Evolutionary conservation across 352 stramenopile species (phyloP).

Genomic region (Phytophthora pini): DNA sequence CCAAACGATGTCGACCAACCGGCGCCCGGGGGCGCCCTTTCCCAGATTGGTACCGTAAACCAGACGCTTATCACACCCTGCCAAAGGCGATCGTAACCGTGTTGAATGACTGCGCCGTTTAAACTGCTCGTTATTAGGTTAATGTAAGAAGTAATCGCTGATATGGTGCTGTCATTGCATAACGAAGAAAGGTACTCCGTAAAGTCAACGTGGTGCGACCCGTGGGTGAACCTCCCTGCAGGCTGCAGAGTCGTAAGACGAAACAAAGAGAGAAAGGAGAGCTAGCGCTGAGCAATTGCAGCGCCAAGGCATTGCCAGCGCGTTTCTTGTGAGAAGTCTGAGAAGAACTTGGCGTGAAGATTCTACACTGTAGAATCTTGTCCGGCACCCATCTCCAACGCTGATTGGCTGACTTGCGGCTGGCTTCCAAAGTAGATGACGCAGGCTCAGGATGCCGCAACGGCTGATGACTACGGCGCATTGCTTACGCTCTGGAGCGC

Average conservation of each 20-base stretch:
- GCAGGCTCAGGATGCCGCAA: slow-evolving; percentile 1
- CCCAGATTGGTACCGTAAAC: slow-evolving; percentile 17
- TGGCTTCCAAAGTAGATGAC: slow-evolving; percentile 2
- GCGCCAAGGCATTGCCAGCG: too few relatives aligned
- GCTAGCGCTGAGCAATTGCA: too few relatives aligned
- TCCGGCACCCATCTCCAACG: background rate
- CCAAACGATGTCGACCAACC: slow-evolving; percentile 17
- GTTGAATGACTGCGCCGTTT: slow-evolving; percentile 8
- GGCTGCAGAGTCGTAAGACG: too few relatives aligned
- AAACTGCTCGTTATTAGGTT: background rate
- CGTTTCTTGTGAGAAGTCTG: background rate
- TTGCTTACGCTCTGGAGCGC: slow-evolving; percentile 9
- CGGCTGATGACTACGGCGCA: background rate
- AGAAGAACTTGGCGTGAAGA: background rate
- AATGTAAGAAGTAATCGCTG: background rate
- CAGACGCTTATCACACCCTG: slow-evolving; percentile 6
- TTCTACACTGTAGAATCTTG: background rate
- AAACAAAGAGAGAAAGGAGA: too few relatives aligned
- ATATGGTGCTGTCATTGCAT: slow-evolving; percentile 9
- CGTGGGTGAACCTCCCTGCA: too few relatives aligned
- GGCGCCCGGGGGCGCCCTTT: slow-evolving; percentile 11
- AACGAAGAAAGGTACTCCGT: background rate
- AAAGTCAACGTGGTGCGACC: background rate
- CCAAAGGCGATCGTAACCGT: slow-evolving; percentile 1
- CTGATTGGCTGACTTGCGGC: slow-evolving; percentile 8